phyloP scores from a whole-genome alignment of 202 grass and related monocot species.

The Zoysia matrella region DNA sequence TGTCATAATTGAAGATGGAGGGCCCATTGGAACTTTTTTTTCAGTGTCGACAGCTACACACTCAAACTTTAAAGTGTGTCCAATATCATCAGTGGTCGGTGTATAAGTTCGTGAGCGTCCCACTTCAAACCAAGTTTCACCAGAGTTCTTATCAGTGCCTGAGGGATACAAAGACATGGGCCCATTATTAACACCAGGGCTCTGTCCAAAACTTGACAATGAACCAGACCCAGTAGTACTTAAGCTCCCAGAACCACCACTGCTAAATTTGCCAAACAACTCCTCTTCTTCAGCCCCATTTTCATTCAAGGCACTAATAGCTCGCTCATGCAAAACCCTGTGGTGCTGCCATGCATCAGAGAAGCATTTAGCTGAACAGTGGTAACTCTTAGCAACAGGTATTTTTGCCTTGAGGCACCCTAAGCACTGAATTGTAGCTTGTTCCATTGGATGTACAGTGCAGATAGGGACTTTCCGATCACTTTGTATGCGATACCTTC shows the following conservation, averaged over 20 bases:
- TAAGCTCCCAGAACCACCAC: conserved; percentile 57
- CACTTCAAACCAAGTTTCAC: conserved; percentile 95
- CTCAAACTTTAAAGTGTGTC: conserved; percentile 92
- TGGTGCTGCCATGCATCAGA: conserved; percentile 97
- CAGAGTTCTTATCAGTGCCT: conserved; percentile 71
- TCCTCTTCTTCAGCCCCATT: conserved; percentile 94
- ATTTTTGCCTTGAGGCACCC: conserved; percentile 98
- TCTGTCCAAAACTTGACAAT: conserved; percentile 71
- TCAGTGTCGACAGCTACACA: conserved; percentile 73
- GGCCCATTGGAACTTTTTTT: conserved; percentile 60
- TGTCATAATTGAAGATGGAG: conserved; percentile 80
- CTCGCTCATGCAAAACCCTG: conserved; percentile 86
- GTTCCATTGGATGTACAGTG: conserved; percentile 92
- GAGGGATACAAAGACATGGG: conserved; percentile 64
- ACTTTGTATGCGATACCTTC: conserved; percentile 94
- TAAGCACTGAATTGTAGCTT: conserved; percentile 92
- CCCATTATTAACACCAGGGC: conserved; percentile 62
- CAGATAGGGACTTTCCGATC: conserved; percentile 82
- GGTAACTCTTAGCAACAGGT: conserved; percentile 91
- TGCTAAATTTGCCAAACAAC: conserved; percentile 80
- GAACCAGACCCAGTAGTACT: conserved; percentile 61
- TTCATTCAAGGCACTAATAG: conserved; percentile 75
- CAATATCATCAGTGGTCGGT: conserved; percentile 93
- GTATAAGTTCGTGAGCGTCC: conserved; percentile 79
- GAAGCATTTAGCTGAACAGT: conserved; percentile 94